These are phyloP conservation scores for Terana coerulea DNA, from an alignment of 768 basidiomycete genomes.

Conservation along the genomic window DNA sequence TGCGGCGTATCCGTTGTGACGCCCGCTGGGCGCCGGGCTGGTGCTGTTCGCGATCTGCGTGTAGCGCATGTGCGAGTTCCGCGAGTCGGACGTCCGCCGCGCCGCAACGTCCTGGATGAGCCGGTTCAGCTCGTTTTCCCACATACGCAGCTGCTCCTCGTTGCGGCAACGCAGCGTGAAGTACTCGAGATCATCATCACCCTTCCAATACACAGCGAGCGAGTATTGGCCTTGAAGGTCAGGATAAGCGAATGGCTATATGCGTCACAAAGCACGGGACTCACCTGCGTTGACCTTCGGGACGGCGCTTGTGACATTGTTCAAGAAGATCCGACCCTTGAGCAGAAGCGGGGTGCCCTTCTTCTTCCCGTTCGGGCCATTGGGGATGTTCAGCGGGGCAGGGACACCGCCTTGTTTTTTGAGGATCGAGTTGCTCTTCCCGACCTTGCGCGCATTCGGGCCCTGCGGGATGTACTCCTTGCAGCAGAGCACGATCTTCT, in stretches of 20 bases:
- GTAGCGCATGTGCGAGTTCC: slow-evolving; percentile 49
- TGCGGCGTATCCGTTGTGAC: slow-evolving; percentile 28
- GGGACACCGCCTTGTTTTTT: slow-evolving; percentile 75
- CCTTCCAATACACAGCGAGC: slow-evolving; percentile 91
- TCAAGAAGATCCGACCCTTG: slow-evolving; percentile 96
- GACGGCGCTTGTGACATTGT: slow-evolving; percentile 86
- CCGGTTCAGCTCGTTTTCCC: slow-evolving; percentile 87
- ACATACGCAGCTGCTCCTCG: slow-evolving; percentile 89
- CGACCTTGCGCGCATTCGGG: slow-evolving; percentile 59
- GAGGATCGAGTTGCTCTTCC: slow-evolving; percentile 84
- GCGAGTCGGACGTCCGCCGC: slow-evolving; percentile 59
- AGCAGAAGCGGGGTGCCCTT: slow-evolving; percentile 80
- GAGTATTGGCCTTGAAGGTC: slow-evolving; percentile 52
- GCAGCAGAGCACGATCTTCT: slow-evolving; percentile 98
- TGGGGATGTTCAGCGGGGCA: slow-evolving; percentile 41
- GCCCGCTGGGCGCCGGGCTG: slow-evolving; percentile 31
- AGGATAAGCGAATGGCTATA: background rate
- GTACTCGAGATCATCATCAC: slow-evolving; percentile 88
- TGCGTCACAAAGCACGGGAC: slow-evolving; percentile 27
- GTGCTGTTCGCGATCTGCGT: slow-evolving; percentile 43
- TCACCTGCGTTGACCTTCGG: slow-evolving; percentile 61
- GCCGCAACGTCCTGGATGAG: slow-evolving; percentile 77
- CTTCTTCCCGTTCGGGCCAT: slow-evolving; percentile 58
- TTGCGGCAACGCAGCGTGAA: slow-evolving; percentile 92
- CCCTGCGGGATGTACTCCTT: slow-evolving; percentile 74